A percentile compares a stretch with the other conserved stretches of the same genome.
Evolutionary conservation across 2,329 filamentous ascomycete species (phyloP).

Genomic region (Fusarium foetens): DNA sequence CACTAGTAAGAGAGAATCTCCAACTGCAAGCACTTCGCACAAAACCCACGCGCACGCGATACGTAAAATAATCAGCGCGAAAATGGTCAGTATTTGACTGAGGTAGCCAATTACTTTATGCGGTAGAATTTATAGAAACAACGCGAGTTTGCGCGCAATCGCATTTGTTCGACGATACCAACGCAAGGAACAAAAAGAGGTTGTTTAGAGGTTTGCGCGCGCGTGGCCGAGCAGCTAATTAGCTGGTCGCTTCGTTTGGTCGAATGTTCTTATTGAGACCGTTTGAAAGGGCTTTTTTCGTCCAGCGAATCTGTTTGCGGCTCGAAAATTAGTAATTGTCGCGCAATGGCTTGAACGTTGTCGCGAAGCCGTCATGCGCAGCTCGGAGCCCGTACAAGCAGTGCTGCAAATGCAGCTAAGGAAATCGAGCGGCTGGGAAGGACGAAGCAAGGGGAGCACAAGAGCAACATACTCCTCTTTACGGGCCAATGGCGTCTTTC

Average conservation of each 20-base stretch:
- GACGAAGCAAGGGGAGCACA: slow-evolving; percentile 26
- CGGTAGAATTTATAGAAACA: neutral
- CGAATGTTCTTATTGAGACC: neutral
- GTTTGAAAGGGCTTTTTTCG: slow-evolving; percentile 4
- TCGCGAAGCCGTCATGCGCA: slow-evolving; percentile 31
- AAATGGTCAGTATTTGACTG: neutral
- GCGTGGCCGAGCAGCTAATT: neutral
- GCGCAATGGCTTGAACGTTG: slow-evolving; percentile 20
- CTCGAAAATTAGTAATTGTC: slow-evolving; percentile 11
- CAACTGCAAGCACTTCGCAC: slow-evolving; percentile 27
- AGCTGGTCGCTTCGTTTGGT: neutral
- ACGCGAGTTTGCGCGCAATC: slow-evolving; percentile 16
- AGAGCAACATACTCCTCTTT: slow-evolving; percentile 39
- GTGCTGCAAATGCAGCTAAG: slow-evolving; percentile 10
- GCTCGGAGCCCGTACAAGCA: slow-evolving; percentile 20
- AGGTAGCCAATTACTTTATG: slow-evolving; percentile 13
- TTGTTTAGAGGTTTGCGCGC: slow-evolving; percentile 13
- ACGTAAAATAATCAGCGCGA: slow-evolving; percentile 5
- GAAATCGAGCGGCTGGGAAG: slow-evolving; percentile 32
- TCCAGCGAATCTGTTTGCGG: slow-evolving; percentile 4
- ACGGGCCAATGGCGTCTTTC: slow-evolving; percentile 37
- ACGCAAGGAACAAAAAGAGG: neutral
- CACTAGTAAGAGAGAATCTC: slow-evolving; percentile 25
- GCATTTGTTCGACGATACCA: slow-evolving; percentile 1
- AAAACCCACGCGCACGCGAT: slow-evolving; percentile 22